These are phyloP conservation scores for Fomitopsis serialis DNA, from an alignment of 768 basidiomycete species.

Conservation along the genomic window DNA sequence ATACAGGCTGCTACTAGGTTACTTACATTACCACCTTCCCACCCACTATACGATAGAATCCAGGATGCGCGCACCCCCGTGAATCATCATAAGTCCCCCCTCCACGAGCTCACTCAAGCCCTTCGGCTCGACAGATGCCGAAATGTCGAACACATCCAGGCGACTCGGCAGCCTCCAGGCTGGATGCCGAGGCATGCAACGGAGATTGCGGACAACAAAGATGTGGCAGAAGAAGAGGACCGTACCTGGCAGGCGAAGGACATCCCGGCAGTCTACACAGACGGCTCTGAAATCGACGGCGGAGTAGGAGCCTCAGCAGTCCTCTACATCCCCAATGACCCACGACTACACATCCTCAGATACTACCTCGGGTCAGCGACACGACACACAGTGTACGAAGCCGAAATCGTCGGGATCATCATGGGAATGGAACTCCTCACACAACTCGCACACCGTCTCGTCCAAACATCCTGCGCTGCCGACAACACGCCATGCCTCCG, in stretches of 20 bases:
- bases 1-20: conserved; percentile 11
- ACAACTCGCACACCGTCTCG: background rate
- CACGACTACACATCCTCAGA: background rate
- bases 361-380: conserved; percentile 16
- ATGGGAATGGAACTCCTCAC: conserved; percentile 22
- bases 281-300: conserved; percentile 23
- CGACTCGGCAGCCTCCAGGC: conserved; percentile 5
- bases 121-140: conserved; percentile 6
- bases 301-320: conserved; percentile 27
- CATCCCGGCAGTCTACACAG: conserved; percentile 18
- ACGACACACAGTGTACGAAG: conserved; percentile 27
- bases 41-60: conserved; percentile 12
- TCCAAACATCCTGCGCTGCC: background rate
- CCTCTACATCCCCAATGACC: conserved; percentile 5
- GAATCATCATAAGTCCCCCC: conserved; percentile 12
- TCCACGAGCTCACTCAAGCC: conserved; percentile 20
- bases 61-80: conserved; percentile 1
- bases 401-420: conserved; percentile 22
- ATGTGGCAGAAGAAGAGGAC: conserved; percentile 5
- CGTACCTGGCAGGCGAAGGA: background rate
- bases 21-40: conserved; percentile 12
- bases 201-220: background rate
- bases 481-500: conserved; percentile 7
- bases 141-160: conserved; percentile 15
- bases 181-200: background rate